phyloP scores from a whole-genome alignment of 2,329 filamentous ascomycete genomes.

The Aureobasidium melanogenum region DNA sequence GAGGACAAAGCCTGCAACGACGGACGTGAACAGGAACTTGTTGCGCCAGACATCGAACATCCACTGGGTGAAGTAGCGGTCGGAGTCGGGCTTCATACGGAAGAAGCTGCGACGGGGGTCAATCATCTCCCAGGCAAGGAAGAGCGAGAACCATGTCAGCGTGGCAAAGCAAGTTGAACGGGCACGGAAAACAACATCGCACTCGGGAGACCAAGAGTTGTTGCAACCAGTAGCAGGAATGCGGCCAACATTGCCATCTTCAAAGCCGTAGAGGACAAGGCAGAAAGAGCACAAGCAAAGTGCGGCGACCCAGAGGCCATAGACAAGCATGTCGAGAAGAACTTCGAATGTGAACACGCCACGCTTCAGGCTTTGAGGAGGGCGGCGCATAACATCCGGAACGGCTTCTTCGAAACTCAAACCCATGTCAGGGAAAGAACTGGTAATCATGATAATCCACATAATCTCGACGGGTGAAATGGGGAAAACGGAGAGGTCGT shows the following conservation, averaged over 20 bases:
- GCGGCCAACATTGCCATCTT: conserved; percentile 41
- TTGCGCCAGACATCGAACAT: conserved; percentile 61
- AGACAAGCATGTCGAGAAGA: conserved; percentile 69
- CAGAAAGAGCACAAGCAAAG: conserved; percentile 55
- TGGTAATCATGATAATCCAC: conserved; percentile 93
- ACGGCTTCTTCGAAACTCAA: conserved; percentile 71
- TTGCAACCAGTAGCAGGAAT: conserved; percentile 53
- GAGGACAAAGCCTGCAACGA: conserved; percentile 36
- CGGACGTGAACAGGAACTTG: conserved; percentile 48
- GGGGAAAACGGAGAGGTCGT: conserved; percentile 69
- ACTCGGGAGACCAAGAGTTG: conserved; percentile 43
- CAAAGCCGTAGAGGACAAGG: conserved; percentile 55
- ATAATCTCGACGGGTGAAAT: conserved; percentile 77
- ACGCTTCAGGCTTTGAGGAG: conserved; percentile 59
- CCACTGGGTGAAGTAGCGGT: conserved; percentile 57
- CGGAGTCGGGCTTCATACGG: conserved; percentile 57
- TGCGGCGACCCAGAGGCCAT: conserved; percentile 67
- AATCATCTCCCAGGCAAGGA: conserved; percentile 72
- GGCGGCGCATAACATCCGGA: conserved; percentile 68
- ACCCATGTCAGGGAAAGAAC: conserved; percentile 78
- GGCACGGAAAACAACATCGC: conserved; percentile 59
- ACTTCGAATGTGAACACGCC: conserved; percentile 74
- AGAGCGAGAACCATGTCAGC: conserved; percentile 67
- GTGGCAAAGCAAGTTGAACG: conserved; percentile 66
- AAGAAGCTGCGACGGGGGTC: conserved; percentile 66